These are phyloP conservation scores for Solidago caesia DNA, from an alignment of 129 eudicot species.

Conservation along the genomic window DNA sequence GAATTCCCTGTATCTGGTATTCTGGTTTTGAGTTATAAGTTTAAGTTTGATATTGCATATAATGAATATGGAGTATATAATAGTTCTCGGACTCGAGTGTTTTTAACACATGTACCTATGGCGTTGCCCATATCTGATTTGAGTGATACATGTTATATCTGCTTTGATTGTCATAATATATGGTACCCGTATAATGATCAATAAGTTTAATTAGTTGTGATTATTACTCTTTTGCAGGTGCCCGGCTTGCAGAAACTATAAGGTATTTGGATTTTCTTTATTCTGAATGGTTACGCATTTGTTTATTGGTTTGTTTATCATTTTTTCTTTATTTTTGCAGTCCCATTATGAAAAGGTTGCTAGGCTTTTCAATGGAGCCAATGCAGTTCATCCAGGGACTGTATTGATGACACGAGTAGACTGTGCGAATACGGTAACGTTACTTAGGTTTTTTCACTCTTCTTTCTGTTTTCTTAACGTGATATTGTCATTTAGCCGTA, in stretches of 20 bases:
- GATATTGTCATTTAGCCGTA: conserved; percentile 1
- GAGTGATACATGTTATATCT: conserved; percentile 8
- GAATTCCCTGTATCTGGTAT: not conserved
- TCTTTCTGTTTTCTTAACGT: conserved; percentile 3
- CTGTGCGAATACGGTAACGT: conserved; percentile 80
- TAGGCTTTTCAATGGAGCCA: conserved; percentile 78
- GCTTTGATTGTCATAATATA: not conserved
- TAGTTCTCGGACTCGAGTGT: not conserved
- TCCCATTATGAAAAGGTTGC: conserved; percentile 97
- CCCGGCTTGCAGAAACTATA: conserved; percentile 97
- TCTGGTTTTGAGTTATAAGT: not conserved
- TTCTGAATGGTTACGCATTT: not conserved
- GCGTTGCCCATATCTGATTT: not conserved
- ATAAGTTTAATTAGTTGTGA: conserved; percentile 24
- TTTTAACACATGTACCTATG: not conserved
- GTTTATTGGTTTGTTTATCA: conserved; percentile 12
- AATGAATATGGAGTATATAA: not conserved
- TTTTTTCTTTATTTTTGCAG: conserved; percentile 40
- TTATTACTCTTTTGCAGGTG: conserved; percentile 64
- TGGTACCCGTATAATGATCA: not conserved
- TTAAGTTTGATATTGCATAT: not conserved
- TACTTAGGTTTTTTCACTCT: conserved; percentile 11
- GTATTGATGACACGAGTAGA: conserved; percentile 88
- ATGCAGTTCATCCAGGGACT: conserved; percentile 85
- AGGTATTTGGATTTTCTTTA: conserved; percentile 44